Percentiles rank a stretch among this genome's conserved stretches.
These are phyloP conservation scores for Plasmodium inui DNA, from an alignment of 169 alveolate genomes.

Conservation along the genomic window DNA sequence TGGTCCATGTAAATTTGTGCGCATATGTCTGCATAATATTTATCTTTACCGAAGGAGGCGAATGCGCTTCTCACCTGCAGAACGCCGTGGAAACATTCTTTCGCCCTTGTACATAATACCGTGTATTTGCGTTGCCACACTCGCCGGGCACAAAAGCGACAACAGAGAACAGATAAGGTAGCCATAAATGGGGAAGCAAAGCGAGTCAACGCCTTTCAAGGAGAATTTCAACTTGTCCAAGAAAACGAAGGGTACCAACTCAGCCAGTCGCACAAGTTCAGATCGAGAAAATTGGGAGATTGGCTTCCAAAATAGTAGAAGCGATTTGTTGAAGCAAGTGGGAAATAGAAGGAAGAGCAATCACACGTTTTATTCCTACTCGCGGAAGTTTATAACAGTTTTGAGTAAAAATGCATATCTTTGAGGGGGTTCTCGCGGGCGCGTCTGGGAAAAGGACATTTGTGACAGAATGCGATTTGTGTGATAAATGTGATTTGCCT, in stretches of 20 bases:
- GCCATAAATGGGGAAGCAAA: background rate
- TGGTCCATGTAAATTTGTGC: background rate
- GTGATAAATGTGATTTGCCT: no score
- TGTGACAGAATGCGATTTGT: background rate
- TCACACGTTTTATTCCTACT: background rate
- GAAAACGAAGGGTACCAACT: background rate
- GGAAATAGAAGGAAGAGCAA: background rate
- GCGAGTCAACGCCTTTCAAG: conserved; percentile 2
- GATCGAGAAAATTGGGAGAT: background rate
- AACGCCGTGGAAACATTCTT: background rate
- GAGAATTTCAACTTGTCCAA: background rate
- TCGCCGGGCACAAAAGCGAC: background rate
- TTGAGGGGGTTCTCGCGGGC: background rate
- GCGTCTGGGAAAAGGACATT: background rate
- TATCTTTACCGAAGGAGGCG: background rate
- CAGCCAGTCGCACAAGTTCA: background rate
- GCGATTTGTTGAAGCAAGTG: background rate
- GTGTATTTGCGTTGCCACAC: background rate
- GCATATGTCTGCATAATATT: background rate
- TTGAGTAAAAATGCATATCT: background rate
- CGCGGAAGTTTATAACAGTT: background rate
- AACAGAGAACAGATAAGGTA: background rate
- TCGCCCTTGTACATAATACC: background rate
- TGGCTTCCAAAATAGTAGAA: background rate
- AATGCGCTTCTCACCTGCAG: background rate